Conservation (phyloP, 345 rosid genomes). For the Eucalyptus regnans region DNA sequence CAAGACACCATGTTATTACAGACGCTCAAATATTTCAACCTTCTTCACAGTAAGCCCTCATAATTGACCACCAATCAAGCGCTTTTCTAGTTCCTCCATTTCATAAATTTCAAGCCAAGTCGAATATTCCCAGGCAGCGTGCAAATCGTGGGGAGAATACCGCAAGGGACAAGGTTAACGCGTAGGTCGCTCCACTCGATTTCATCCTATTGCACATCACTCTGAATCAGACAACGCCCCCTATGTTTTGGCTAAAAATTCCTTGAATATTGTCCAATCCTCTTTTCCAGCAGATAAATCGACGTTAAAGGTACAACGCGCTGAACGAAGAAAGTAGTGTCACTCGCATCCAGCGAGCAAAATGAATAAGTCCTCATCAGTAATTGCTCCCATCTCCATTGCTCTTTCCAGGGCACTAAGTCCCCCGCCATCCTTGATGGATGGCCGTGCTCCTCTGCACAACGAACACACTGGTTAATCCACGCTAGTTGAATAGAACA, state of each 20-base stretch:
- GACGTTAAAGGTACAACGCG: background rate
- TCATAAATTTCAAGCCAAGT: background rate
- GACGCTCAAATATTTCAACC: background rate
- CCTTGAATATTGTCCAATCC: background rate
- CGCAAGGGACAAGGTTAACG: background rate
- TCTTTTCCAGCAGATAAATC: background rate
- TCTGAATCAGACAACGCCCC: background rate
- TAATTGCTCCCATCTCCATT: constrained; percentile 90
- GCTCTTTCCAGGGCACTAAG: constrained; percentile 74
- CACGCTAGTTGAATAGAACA: background rate
- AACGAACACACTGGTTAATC: background rate
- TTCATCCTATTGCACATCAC: background rate
- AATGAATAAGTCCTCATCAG: constrained; percentile 77
- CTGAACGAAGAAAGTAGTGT: background rate
- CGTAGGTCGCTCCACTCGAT: background rate
- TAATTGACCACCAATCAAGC: background rate
- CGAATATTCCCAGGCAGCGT: background rate
- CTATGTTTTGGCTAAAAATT: background rate
- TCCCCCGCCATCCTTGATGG: constrained; percentile 65
- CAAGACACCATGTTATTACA: background rate
- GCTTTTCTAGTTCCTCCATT: background rate
- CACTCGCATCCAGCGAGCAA: constrained; percentile 44
- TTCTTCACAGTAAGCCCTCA: background rate
- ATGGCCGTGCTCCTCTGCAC: constrained; percentile 68
- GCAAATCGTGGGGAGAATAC: background rate